phyloP scores from a whole-genome alignment of 805 yeast species.

The Teunomyces panamensis region DNA sequence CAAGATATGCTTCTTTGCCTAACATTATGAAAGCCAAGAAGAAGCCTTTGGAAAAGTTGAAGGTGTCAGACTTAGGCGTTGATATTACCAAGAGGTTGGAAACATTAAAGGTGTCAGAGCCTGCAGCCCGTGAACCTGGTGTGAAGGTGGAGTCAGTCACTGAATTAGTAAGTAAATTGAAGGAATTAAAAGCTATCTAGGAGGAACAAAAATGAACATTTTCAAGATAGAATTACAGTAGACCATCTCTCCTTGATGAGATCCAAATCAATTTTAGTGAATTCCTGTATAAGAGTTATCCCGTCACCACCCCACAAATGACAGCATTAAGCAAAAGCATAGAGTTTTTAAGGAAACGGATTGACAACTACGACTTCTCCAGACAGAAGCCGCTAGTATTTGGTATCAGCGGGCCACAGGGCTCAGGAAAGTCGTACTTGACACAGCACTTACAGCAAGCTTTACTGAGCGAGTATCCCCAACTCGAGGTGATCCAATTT shows the following conservation, averaged over 20 bases:
- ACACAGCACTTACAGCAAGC: constrained; percentile 39
- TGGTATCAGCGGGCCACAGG: constrained; percentile 73
- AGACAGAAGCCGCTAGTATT: constrained; percentile 43
- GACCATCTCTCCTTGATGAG: not conserved
- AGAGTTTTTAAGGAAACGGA: constrained; percentile 25
- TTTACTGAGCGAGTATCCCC: constrained; percentile 33
- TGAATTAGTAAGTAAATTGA: constrained; percentile 74
- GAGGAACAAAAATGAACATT: not conserved
- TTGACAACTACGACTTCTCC: constrained; percentile 21
- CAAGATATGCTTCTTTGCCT: constrained; percentile 93
- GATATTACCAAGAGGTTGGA: constrained; percentile 64
- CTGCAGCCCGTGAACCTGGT: constrained; percentile 80
- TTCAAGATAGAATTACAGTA: not conserved
- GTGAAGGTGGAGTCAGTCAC: constrained; percentile 77
- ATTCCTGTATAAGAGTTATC: not conserved
- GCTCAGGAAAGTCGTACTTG: constrained; percentile 70
- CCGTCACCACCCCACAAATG: constrained; percentile 2
- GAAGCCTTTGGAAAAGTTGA: constrained; percentile 75
- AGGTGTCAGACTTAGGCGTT: constrained; percentile 65
- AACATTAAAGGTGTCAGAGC: constrained; percentile 75
- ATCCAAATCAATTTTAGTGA: not conserved
- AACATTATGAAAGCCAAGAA: constrained; percentile 98
- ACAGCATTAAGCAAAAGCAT: constrained; percentile 11
- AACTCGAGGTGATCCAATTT: constrained; percentile 42
- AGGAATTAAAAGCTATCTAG: constrained; percentile 69